A percentile compares a stretch with the other conserved stretches of the same genome.
phyloP scores from a whole-genome alignment of 257 asterid species.

The Nicotiana obtusifolia region DNA sequence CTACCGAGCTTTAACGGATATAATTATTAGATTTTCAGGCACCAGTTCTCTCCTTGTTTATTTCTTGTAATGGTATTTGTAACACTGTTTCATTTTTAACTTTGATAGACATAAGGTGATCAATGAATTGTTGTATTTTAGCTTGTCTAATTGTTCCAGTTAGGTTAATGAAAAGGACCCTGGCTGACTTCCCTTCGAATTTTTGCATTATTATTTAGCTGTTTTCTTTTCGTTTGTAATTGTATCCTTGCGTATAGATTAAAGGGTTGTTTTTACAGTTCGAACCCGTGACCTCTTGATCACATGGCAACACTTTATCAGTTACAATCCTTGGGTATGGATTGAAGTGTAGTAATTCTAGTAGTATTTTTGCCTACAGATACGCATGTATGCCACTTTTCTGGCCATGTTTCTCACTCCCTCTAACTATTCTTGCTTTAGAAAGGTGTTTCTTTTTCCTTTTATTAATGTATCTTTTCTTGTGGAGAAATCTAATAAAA shows the following conservation, averaged over 20 bases:
- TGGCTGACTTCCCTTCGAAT: not conserved
- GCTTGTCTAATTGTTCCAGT: slow-evolving; percentile 3
- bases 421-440: no score
- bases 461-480: no score
- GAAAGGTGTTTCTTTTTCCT: no score
- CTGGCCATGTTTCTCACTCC: no score
- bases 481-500: no score
- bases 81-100: not conserved
- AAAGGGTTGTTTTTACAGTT: no score
- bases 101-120: not conserved
- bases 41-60: not conserved
- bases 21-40: not conserved
- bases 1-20: slow-evolving; percentile 2
- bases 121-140: slow-evolving; percentile 3
- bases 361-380: no score
- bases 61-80: slow-evolving; percentile 3
- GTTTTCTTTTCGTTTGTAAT: not conserved
- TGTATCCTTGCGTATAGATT: not conserved
- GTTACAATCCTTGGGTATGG: no score
- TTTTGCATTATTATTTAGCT: not conserved
- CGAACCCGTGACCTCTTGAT: no score
- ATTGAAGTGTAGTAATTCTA: no score
- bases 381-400: no score
- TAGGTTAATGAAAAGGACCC: slow-evolving; percentile 6
- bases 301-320: no score